Conservation (phyloP, 2,329 filamentous ascomycete species). For the Colletotrichum eremochloae region DNA sequence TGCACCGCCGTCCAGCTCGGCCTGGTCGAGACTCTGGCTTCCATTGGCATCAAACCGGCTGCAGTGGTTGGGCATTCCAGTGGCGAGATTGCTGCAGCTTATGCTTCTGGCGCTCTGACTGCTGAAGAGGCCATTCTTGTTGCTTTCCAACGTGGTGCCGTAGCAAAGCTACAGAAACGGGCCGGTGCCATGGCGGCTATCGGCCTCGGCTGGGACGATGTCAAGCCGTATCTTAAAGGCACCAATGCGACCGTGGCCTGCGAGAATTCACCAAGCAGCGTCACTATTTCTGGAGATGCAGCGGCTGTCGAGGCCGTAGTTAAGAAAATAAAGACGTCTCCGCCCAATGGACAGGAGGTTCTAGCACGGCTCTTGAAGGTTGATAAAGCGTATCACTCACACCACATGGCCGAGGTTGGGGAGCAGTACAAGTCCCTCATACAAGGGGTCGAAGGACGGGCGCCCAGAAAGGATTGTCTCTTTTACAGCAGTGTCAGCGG, state of each 20-base stretch:
- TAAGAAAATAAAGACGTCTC: constrained; percentile 45
- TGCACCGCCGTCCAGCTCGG: constrained; percentile 56
- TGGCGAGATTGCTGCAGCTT: constrained; percentile 61
- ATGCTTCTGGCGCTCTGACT: constrained; percentile 53
- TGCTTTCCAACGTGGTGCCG: constrained; percentile 55
- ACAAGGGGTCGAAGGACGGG: neutral
- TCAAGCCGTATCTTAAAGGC: constrained; percentile 45
- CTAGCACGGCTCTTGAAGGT: constrained; percentile 52
- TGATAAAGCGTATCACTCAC: constrained; percentile 58
- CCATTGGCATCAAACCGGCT: constrained; percentile 49
- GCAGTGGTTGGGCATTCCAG: constrained; percentile 57
- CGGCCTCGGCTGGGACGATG: constrained; percentile 51
- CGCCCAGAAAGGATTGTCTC: neutral
- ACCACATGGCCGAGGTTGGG: constrained; percentile 33
- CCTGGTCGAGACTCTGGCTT: constrained; percentile 54
- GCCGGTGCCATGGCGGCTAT: constrained; percentile 54
- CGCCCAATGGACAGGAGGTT: constrained; percentile 44
- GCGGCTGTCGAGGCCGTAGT: constrained; percentile 45
- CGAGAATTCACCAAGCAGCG: constrained; percentile 48
- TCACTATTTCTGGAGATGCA: constrained; percentile 46
- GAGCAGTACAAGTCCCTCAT: constrained; percentile 45
- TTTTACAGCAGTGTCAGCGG: neutral
- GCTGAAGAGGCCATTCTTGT: constrained; percentile 52
- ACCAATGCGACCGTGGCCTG: constrained; percentile 46
- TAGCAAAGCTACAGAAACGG: constrained; percentile 24